Conservation (phyloP, 164 flowering plant genomes). For the Nymphaea colorata region DNA sequence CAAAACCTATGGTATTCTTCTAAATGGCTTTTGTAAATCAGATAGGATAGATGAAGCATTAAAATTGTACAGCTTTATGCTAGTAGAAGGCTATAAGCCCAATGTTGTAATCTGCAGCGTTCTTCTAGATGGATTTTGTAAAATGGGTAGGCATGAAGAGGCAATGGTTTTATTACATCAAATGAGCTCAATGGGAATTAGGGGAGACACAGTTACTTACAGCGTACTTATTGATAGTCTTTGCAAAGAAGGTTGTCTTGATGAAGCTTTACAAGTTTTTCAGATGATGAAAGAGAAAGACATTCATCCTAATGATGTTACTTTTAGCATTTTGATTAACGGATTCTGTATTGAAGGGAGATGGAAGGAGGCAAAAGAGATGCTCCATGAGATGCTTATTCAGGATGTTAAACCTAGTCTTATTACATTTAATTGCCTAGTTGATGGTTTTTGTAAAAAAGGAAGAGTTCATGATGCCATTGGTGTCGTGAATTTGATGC, state of each 20-base stretch:
- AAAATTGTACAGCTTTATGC: no score
- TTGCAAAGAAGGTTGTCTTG: constrained; percentile 11
- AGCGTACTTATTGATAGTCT: constrained; percentile 12
- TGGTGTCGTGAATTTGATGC: constrained; percentile 11
- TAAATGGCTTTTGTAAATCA: constrained; percentile 16
- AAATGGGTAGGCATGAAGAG: no score
- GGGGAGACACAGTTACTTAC: constrained; percentile 11
- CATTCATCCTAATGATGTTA: constrained; percentile 10
- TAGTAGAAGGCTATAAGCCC: constrained; percentile 23
- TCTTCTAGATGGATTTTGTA: no score
- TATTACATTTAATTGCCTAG: constrained; percentile 11
- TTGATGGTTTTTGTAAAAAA: constrained; percentile 14
- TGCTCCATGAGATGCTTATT: constrained; percentile 15
- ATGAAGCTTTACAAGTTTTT: constrained; percentile 13
- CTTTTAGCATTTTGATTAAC: constrained; percentile 17
- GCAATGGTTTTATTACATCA: no score
- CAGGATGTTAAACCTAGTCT: constrained; percentile 8
- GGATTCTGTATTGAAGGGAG: constrained; percentile 12
- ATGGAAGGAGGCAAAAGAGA: constrained; percentile 13
- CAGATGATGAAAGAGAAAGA: constrained; percentile 16
- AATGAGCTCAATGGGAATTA: constrained; percentile 13
- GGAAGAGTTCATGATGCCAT: constrained; percentile 14
- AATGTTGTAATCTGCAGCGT: constrained; percentile 16
- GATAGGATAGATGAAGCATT: not conserved
- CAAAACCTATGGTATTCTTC: constrained; percentile 29